A percentile compares a stretch with the other conserved stretches of the same genome.
Evolutionary conservation across 805 yeast species (phyloP).

Genomic region (Nakazawaea populi): DNA sequence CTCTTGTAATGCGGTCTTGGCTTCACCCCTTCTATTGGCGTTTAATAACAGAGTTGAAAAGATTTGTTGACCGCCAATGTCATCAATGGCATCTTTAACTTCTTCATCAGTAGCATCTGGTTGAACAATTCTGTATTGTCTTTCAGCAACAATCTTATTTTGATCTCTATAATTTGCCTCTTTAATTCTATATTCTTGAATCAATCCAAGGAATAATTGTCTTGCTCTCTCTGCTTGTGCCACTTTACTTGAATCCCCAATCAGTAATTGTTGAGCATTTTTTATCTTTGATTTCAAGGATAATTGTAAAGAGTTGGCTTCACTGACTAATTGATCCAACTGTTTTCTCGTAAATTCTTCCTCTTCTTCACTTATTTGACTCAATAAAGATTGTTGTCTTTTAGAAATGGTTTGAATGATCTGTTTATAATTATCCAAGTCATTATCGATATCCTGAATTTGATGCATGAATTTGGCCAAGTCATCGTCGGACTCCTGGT

Average conservation of each 20-base stretch:
- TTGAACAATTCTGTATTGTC: conserved; percentile 86
- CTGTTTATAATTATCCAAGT: conserved; percentile 64
- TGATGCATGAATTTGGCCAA: conserved; percentile 64
- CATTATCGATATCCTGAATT: conserved; percentile 61
- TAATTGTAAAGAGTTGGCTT: conserved; percentile 70
- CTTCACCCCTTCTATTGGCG: conserved; percentile 89
- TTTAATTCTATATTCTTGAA: conserved; percentile 79
- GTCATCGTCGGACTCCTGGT: conserved; percentile 33
- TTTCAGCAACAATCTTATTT: conserved; percentile 81
- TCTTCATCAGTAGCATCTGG: conserved; percentile 83
- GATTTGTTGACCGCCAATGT: conserved; percentile 81
- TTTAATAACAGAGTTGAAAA: conserved; percentile 89
- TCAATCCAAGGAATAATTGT: conserved; percentile 76
- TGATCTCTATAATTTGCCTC: conserved; percentile 84
- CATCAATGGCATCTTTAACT: conserved; percentile 80
- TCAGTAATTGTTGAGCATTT: conserved; percentile 64
- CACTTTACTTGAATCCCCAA: conserved; percentile 70
- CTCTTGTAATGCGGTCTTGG: conserved; percentile 90
- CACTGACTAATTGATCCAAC: conserved; percentile 70
- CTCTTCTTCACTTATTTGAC: conserved; percentile 67
- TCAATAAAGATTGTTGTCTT: conserved; percentile 63
- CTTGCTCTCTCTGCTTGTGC: conserved; percentile 89
- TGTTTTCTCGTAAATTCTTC: conserved; percentile 66
- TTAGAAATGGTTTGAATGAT: conserved; percentile 64
- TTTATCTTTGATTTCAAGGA: conserved; percentile 73